phyloP scores from a whole-genome alignment of 441 rosid genomes.

The Gossypium lobatum region DNA sequence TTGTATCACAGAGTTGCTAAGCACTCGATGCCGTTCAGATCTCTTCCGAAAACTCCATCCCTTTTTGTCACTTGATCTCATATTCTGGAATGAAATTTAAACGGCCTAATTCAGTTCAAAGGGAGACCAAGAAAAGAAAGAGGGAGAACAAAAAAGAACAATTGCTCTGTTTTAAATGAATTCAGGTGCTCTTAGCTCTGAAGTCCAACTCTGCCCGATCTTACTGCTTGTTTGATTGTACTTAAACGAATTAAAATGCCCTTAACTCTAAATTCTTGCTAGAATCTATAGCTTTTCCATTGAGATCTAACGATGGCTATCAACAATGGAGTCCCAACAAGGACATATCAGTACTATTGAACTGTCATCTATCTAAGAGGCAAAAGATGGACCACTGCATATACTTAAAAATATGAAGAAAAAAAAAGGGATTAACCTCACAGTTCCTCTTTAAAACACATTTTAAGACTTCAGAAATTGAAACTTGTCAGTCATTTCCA shows the following conservation, averaged over 20 bases:
- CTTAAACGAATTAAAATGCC: neutral
- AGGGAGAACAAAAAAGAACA: neutral
- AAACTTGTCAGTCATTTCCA: neutral
- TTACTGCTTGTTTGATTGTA: neutral
- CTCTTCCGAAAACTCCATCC: conserved; percentile 18
- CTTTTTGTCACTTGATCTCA: conserved; percentile 13
- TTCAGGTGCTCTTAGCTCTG: neutral
- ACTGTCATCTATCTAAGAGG: neutral
- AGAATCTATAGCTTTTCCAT: neutral
- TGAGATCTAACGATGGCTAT: neutral
- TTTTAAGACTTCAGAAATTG: neutral
- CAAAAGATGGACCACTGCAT: neutral
- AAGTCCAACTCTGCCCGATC: neutral
- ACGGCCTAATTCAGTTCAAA: neutral
- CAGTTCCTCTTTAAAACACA: neutral
- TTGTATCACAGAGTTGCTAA: conserved; percentile 11
- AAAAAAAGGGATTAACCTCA: neutral
- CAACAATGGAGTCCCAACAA: neutral
- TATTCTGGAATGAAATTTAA: conserved; percentile 12
- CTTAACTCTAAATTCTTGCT: neutral
- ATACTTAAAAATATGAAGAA: neutral
- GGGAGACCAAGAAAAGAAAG: neutral
- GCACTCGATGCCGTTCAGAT: conserved; percentile 17
- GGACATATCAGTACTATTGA: neutral
- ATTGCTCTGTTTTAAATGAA: neutral